Conservation (phyloP, 306 rosid genomes). For the Potentilla sterilis region DNA sequence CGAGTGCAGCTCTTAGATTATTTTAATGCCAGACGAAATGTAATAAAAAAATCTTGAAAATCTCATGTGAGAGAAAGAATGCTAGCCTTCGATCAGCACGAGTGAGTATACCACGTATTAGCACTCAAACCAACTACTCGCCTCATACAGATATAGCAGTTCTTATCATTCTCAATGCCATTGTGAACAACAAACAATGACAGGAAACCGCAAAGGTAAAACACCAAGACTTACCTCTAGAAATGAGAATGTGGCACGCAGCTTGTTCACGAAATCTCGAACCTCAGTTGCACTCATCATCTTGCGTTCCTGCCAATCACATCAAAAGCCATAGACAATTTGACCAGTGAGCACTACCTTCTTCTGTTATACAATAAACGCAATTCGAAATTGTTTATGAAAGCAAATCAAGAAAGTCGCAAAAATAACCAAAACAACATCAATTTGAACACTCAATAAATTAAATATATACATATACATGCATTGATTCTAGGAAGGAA, state of each 20-base stretch:
- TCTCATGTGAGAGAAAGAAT: background rate
- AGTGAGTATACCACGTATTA: background rate
- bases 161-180: constrained; percentile 18
- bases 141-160: constrained; percentile 5
- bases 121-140: background rate
- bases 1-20: too few species aligned
- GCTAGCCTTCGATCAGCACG: background rate
- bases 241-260: constrained; percentile 67
- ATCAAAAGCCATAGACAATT: constrained; percentile 18
- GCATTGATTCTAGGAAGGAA: background rate
- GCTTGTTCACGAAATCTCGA: constrained; percentile 55
- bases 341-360: background rate
- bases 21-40: background rate
- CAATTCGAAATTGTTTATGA: background rate
- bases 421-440: background rate
- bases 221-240: constrained; percentile 54
- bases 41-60: background rate
- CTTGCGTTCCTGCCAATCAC: constrained; percentile 66
- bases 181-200: constrained; percentile 14
- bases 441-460: background rate
- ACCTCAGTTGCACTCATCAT: constrained; percentile 49
- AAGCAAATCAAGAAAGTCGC: background rate
- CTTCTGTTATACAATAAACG: background rate
- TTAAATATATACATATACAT: background rate
- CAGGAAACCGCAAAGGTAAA: constrained; percentile 22